A percentile compares a stretch with the other conserved stretches of the same genome.
Conservation (phyloP, 257 asterid species). For the Solanum sparsipilum region DNA sequence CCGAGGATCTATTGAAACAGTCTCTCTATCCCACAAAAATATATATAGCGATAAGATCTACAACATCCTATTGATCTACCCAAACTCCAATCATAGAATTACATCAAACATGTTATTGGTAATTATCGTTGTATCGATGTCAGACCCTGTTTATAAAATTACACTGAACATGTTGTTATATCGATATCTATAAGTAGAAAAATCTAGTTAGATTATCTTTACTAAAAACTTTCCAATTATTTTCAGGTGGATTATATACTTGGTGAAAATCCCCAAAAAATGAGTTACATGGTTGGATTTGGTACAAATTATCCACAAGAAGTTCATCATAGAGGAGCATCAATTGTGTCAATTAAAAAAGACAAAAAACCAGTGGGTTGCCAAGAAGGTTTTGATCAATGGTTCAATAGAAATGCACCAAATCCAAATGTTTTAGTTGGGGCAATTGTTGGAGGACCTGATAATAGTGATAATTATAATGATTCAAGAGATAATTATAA, state of each 20-base stretch:
- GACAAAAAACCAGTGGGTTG: slow-evolving; percentile 22
- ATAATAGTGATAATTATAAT: slow-evolving; percentile 18
- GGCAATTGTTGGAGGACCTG: slow-evolving; percentile 63
- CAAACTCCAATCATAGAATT: background rate
- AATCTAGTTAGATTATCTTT: background rate
- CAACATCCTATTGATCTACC: background rate
- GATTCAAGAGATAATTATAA: slow-evolving; percentile 33
- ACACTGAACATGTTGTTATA: background rate
- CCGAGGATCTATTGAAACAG: background rate
- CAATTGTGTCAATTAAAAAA: slow-evolving; percentile 40
- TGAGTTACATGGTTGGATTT: slow-evolving; percentile 69
- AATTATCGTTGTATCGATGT: background rate
- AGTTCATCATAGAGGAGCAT: slow-evolving; percentile 57
- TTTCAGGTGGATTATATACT: slow-evolving; percentile 46
- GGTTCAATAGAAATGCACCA: slow-evolving; percentile 30
- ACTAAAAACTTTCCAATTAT: background rate
- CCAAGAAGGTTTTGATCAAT: slow-evolving; percentile 24
- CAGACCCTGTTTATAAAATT: background rate
- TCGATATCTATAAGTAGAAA: background rate
- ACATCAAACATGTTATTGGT: background rate
- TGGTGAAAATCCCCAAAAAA: slow-evolving; percentile 34
- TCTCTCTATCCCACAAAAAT: background rate
- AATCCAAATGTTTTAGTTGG: slow-evolving; percentile 55
- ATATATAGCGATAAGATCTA: background rate
- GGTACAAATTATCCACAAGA: slow-evolving; percentile 40